These are phyloP conservation scores for Starmerella asiatica DNA, from an alignment of 805 yeast species.

Conservation along the genomic window DNA sequence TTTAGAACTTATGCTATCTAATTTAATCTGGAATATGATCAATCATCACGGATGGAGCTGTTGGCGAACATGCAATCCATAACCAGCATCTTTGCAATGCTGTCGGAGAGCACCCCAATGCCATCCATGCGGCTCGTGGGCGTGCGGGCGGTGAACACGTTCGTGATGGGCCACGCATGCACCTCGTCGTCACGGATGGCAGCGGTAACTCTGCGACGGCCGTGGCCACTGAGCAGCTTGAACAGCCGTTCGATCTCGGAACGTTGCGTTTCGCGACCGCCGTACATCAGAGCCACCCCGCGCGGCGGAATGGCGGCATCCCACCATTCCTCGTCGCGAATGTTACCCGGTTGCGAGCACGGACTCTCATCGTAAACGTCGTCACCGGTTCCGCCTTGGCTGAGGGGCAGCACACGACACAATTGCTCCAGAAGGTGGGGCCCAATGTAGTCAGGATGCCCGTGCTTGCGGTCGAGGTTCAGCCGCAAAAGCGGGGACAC, in stretches of 20 bases:
- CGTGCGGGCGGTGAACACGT: conserved; percentile 32
- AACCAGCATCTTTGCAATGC: conserved; percentile 34
- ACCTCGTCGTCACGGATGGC: conserved; percentile 28
- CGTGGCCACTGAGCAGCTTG: conserved; percentile 20
- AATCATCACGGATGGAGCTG: background rate
- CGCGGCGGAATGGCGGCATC: conserved; percentile 29
- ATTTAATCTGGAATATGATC: too few species aligned
- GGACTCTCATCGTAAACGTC: background rate
- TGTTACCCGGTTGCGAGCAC: conserved; percentile 16
- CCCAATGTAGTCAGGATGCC: conserved; percentile 12
- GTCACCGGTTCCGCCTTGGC: conserved; percentile 1
- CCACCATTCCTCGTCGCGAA: conserved; percentile 30
- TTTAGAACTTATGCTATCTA: too few species aligned
- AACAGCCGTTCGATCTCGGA: conserved; percentile 30
- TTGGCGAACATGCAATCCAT: conserved; percentile 26
- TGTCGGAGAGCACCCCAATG: conserved; percentile 29
- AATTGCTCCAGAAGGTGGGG: conserved; percentile 4
- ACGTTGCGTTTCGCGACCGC: conserved; percentile 33
- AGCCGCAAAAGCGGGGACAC: conserved; percentile 26
- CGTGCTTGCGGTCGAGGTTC: conserved; percentile 7
- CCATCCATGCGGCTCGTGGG: conserved; percentile 35
- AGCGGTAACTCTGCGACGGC: conserved; percentile 25
- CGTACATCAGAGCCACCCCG: conserved; percentile 34
- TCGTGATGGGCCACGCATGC: conserved; percentile 39
- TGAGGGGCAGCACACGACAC: background rate